A percentile compares a stretch with the other conserved stretches of the same genome.
phyloP scores from a whole-genome alignment of 2,329 filamentous ascomycete genomes.

The Colletotrichum lini region DNA sequence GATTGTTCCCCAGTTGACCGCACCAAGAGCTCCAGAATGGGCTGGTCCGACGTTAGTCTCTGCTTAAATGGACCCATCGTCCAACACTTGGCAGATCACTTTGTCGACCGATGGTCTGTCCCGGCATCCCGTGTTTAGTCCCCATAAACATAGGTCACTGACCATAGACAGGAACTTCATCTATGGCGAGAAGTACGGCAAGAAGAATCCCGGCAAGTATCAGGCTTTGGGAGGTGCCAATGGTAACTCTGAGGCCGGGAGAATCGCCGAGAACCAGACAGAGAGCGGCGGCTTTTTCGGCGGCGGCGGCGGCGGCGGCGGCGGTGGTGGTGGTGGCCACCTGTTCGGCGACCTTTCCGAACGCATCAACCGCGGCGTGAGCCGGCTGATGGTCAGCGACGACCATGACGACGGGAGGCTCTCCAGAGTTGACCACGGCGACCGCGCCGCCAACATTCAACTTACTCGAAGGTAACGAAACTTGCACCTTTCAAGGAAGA shows the following conservation, averaged over 20 bases:
- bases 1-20: conserved; percentile 73
- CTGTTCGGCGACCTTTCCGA: conserved; percentile 61
- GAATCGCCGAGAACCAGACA: conserved; percentile 27
- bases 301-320: conserved; percentile 44
- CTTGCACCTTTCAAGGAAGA: neutral
- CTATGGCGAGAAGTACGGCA: conserved; percentile 82
- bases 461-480: conserved; percentile 62
- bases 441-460: conserved; percentile 60
- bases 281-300: conserved; percentile 43
- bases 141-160: conserved; percentile 13
- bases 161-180: conserved; percentile 79
- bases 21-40: conserved; percentile 86
- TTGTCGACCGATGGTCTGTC: conserved; percentile 81
- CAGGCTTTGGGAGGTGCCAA: conserved; percentile 46
- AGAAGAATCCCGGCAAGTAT: conserved; percentile 67
- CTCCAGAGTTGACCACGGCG: conserved; percentile 38
- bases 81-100: conserved; percentile 82
- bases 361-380: conserved; percentile 58
- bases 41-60: conserved; percentile 90
- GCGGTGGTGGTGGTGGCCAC: conserved; percentile 48
- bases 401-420: conserved; percentile 46
- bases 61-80: conserved; percentile 83
- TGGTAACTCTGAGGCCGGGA: conserved; percentile 39
- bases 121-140: neutral
- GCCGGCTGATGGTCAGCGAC: conserved; percentile 55